A percentile compares a stretch with the other conserved stretches of the same genome.
Conservation (phyloP, 768 basidiomycete species). For the Butyriboletus loyo region DNA sequence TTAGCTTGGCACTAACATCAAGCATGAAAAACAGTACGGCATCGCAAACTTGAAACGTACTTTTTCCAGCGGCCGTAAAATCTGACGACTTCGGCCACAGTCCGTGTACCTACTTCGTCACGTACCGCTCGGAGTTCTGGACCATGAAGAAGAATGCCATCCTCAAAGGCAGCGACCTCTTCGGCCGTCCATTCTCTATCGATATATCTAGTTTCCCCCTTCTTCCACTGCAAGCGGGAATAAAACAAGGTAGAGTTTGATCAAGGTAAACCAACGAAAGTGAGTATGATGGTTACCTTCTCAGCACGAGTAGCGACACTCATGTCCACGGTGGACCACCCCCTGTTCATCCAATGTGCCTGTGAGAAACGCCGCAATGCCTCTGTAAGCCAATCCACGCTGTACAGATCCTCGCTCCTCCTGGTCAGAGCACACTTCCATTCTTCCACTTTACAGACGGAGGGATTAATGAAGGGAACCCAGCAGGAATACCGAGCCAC, state of each 20-base stretch:
- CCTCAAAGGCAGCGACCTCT: conserved; percentile 73
- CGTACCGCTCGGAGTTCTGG: conserved; percentile 77
- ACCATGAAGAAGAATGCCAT: conserved; percentile 66
- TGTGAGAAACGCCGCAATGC: conserved; percentile 69
- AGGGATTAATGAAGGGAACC: conserved; percentile 1
- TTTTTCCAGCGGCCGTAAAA: conserved; percentile 88
- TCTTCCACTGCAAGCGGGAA: conserved; percentile 61
- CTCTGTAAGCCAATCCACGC: conserved; percentile 83
- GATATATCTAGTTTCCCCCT: conserved; percentile 55
- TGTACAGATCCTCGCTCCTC: conserved; percentile 49
- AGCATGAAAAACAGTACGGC: conserved; percentile 9
- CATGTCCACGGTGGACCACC: conserved; percentile 64
- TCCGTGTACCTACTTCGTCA: conserved; percentile 67
- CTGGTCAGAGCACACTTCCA: conserved; percentile 56
- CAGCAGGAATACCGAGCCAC: conserved; percentile 15
- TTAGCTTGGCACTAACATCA: conserved; percentile 53
- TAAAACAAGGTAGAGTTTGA: conserved; percentile 6
- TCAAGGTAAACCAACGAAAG: conserved; percentile 10
- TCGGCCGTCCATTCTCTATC: conserved; percentile 71
- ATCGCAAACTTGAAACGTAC: conserved; percentile 36
- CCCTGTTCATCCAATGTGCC: conserved; percentile 54
- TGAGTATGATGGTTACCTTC: conserved; percentile 49
- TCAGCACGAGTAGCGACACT: conserved; percentile 51
- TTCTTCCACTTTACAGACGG: conserved; percentile 53
- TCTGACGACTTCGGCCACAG: conserved; percentile 75